Conservation (phyloP, 495 filamentous ascomycete species). For the Xylaria sp. region DNA sequence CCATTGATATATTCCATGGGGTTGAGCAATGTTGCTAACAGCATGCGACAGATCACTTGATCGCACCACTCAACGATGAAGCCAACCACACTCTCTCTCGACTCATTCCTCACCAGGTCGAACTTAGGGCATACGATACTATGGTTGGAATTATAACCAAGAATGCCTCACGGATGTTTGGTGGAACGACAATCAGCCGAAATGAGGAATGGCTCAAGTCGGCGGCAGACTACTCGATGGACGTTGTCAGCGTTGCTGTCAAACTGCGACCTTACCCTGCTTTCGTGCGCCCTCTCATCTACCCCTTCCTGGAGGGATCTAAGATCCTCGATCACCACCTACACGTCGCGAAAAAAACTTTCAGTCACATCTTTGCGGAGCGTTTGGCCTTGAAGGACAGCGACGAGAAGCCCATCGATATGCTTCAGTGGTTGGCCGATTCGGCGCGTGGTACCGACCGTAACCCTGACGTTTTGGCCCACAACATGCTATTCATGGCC, state of each 20-base stretch:
- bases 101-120: constrained; percentile 27
- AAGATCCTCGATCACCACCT: constrained; percentile 34
- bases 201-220: constrained; percentile 54
- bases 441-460: constrained; percentile 27
- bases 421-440: constrained; percentile 29
- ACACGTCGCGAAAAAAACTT: constrained; percentile 41
- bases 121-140: constrained; percentile 32
- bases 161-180: constrained; percentile 51
- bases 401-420: constrained; percentile 28
- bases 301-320: constrained; percentile 25
- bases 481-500: constrained; percentile 31
- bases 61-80: constrained; percentile 28
- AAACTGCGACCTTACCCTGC: constrained; percentile 50
- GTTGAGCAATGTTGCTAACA: not conserved
- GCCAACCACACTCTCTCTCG: constrained; percentile 22
- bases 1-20: not conserved
- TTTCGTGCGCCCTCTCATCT: constrained; percentile 47
- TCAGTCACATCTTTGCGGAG: constrained; percentile 44
- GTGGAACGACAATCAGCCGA: constrained; percentile 49
- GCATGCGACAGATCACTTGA: constrained; percentile 21
- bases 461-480: constrained; percentile 25
- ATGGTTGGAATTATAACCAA: constrained; percentile 48
- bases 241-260: constrained; percentile 49
- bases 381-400: constrained; percentile 28
- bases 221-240: constrained; percentile 53